These are phyloP conservation scores for Lepidium aucheri DNA, from an alignment of 345 rosid species.

Conservation along the genomic window DNA sequence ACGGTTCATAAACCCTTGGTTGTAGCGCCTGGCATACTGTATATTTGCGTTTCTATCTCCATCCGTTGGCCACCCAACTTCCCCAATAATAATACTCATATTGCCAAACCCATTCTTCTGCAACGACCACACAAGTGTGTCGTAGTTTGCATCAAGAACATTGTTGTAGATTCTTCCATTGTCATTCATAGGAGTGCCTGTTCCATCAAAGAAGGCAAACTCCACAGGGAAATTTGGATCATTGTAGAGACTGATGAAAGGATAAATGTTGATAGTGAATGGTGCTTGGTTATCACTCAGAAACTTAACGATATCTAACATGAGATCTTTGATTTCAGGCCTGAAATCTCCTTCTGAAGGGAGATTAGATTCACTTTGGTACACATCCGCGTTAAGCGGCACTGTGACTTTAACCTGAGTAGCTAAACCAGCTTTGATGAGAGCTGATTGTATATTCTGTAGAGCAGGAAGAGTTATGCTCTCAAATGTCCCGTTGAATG, in stretches of 20 bases:
- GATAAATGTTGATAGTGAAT: conserved; percentile 54
- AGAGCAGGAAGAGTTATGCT: conserved; percentile 53
- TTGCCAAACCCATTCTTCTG: conserved; percentile 54
- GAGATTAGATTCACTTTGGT: conserved; percentile 29
- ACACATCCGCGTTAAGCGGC: conserved; percentile 66
- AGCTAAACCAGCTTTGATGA: conserved; percentile 54
- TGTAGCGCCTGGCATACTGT: conserved; percentile 40
- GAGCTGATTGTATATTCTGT: conserved; percentile 54
- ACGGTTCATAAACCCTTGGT: conserved; percentile 52
- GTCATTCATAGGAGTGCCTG: conserved; percentile 38
- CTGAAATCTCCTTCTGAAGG: conserved; percentile 60
- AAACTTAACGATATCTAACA: conserved; percentile 48
- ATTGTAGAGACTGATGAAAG: conserved; percentile 56
- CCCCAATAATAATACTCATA: conserved; percentile 49
- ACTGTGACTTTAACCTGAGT: conserved; percentile 49
- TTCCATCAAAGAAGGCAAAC: conserved; percentile 55
- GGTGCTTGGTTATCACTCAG: conserved; percentile 48
- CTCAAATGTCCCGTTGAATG: conserved; percentile 44
- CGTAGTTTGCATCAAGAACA: conserved; percentile 60
- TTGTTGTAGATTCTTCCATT: conserved; percentile 44
- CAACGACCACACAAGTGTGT: conserved; percentile 53
- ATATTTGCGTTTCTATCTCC: conserved; percentile 52
- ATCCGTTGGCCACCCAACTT: conserved; percentile 74
- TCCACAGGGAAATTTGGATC: conserved; percentile 56
- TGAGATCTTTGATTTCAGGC: conserved; percentile 40